Base-by-base conservation (phyloP, 78 protist species). In the Dictyostelium brefeldianum region DNA sequence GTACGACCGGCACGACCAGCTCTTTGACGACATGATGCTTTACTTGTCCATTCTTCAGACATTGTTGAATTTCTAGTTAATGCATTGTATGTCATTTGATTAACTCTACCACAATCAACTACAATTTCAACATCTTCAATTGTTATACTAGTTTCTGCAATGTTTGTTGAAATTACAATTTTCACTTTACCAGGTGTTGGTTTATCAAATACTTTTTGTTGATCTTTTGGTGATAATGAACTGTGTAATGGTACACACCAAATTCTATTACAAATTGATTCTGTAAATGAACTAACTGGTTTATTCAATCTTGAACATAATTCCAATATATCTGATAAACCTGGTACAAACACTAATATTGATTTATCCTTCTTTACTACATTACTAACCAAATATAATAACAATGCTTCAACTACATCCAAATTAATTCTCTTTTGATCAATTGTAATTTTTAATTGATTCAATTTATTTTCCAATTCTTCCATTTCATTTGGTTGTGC, bases 141-240 rank as follows among this genome's bases (percentile, higher is more conserved):
- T 65, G 99, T 95, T 6, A 98, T 80, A 14, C 97, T 93, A 15
- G 98, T 98, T 84, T 98, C 99, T 9, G 98, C 98, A 62, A 98
- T 97, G 81, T 98, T 97, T 4, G 99, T 98, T 0, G 96, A 10
- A 4, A 97, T 83, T 25, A 98, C 95, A 47, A 98, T 46, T 96
- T 98, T 98, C 6, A 96, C 46, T 9, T 69, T 43, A 18, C 90
- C 95, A 9, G 4, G 31, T 11, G 97, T 97, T 43, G 97, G 83
- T 14, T 50, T 54, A 1, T 62, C 89, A 81, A 97, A 97, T 20
- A 96, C 96, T 20, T 50, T 41, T 64, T 78, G 89, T 75, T 94
- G 96, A 15, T 87, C 96, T 31, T 89, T 73, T 48, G 95, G 91
- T 15, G 96, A 51, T 17, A 94, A 59, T 8, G 96, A 94, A 17